Base-by-base conservation (phyloP, 805 yeast species). In the Cephaloascus fragrans region DNA sequence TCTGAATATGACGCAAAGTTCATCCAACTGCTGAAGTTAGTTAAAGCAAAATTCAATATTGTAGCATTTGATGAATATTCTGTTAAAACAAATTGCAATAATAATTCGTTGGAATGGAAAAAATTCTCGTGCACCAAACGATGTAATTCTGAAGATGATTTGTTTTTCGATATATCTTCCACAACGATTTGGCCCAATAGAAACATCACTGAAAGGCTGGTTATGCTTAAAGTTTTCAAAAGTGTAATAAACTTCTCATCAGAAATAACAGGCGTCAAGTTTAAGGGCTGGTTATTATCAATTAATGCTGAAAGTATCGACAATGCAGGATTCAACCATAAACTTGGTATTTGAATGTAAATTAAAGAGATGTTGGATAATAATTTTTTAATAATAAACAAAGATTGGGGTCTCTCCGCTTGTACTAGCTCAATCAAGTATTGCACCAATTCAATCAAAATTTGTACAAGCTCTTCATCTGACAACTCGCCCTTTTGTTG, bases 301-400 rank as follows among this genome's bases (percentile, higher is more conserved):
- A 34, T 10, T 23, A 55, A 19, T 8, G 53, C 42, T 4, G 19
- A 14, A 4, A 47, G 23, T 10, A 64, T 28, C 1, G 62, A 43
- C 1, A 47, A 29, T 20, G 74, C 39, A 1, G 80, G 77, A 37
- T 64, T 48, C 4, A 39, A 35, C 72, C 78, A 74, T 3, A 42
- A 37, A 1, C 49, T 41, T 33, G 57, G 59, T 41, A 64, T 56
- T 36, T 59, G 55, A 26, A 68, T 55, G 52, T 63, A 81, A 3
- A 75, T 50, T 26, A 74, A 50, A 3, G 79, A 64, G 23, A 80
- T 47, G 37, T 77, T 71, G 4, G 83, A 70, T 38, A 82, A 54
- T 38, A 83, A 52, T 48, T 83, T 83, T 42, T 66, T 70, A 18
- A 75, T 55, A n/a, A 81, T 73, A 47, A 79, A 43, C 29, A 46